Evolutionary conservation across 139 green algal genomes (phyloP).

Genomic region (Chlamydomonas sp.): DNA sequence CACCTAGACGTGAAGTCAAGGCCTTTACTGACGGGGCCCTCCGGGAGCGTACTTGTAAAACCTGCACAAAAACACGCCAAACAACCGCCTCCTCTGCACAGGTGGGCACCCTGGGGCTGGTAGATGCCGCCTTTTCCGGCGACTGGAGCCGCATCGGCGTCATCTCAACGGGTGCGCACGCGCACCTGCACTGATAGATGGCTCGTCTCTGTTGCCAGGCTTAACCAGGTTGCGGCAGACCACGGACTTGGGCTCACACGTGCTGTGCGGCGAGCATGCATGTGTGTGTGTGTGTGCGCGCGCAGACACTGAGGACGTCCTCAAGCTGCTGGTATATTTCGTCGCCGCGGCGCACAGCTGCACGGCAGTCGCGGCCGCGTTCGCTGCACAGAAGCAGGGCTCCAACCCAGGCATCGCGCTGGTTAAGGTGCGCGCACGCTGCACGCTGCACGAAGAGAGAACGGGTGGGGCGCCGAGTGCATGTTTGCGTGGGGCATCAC

Average conservation of each 20-base stretch:
- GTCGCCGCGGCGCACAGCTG: not conserved
- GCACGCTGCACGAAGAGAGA: not conserved
- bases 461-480: not conserved
- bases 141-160: conserved; percentile 1
- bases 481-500: not conserved
- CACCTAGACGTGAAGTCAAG: too few relatives aligned
- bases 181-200: not conserved
- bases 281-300: not conserved
- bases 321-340: not conserved
- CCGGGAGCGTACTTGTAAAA: too few relatives aligned
- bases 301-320: not conserved
- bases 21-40: too few relatives aligned
- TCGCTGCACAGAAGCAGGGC: not conserved
- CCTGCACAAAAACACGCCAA: too few relatives aligned
- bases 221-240: too few relatives aligned
- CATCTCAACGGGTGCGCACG: not conserved
- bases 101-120: not conserved
- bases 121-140: not conserved
- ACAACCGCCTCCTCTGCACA: too few relatives aligned
- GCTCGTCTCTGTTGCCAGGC: too few relatives aligned
- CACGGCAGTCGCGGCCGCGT: not conserved
- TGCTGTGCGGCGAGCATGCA: not conserved
- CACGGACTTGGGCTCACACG: not conserved
- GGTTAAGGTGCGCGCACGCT: not conserved
- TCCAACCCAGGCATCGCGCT: not conserved